A percentile compares a stretch with the other conserved stretches of the same genome.
phyloP scores from a whole-genome alignment of 1,284 basidiomycete species.

The Tetrapyrgos nigripes region DNA sequence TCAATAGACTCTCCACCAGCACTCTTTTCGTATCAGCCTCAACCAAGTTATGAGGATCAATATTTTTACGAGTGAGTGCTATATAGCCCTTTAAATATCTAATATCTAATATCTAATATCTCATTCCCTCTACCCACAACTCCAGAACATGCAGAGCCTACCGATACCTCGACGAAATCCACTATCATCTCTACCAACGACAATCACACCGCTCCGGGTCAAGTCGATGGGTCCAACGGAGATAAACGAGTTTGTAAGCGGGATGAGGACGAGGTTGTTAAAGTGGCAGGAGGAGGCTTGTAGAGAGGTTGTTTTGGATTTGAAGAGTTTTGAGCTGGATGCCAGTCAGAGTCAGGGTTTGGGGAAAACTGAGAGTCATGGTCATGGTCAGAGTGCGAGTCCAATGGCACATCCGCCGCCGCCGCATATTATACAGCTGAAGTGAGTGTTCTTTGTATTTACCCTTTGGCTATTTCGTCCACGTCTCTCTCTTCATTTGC shows the following conservation, averaged over 20 bases:
- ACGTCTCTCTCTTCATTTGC: not conserved
- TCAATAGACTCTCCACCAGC: slow-evolving; percentile 13
- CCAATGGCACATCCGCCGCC: slow-evolving; percentile 10
- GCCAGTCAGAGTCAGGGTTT: no score
- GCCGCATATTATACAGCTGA: slow-evolving; percentile 20
- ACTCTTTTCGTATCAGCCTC: slow-evolving; percentile 16
- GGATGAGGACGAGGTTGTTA: slow-evolving; percentile 14
- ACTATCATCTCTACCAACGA: slow-evolving; percentile 14
- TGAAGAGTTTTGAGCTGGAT: no score
- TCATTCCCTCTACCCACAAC: not conserved
- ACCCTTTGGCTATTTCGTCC: not conserved
- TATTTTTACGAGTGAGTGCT: slow-evolving; percentile 20
- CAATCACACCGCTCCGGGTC: no score
- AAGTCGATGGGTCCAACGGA: slow-evolving; percentile 10
- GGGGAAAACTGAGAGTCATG: no score
- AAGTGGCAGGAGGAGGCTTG: slow-evolving; percentile 15
- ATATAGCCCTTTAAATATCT: no score
- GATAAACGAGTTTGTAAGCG: slow-evolving; percentile 13
- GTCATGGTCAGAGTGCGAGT: no score
- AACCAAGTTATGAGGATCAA: slow-evolving; percentile 15
- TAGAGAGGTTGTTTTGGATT: slow-evolving; percentile 10
- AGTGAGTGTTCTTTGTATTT: slow-evolving; percentile 10
- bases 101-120: not conserved
- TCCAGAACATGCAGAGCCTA: slow-evolving; percentile 14
- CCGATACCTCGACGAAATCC: slow-evolving; percentile 18